A percentile compares a stretch with the other conserved stretches of the same genome.
phyloP scores from a whole-genome alignment of 495 filamentous ascomycete genomes.

The Xylaria cubensis region DNA sequence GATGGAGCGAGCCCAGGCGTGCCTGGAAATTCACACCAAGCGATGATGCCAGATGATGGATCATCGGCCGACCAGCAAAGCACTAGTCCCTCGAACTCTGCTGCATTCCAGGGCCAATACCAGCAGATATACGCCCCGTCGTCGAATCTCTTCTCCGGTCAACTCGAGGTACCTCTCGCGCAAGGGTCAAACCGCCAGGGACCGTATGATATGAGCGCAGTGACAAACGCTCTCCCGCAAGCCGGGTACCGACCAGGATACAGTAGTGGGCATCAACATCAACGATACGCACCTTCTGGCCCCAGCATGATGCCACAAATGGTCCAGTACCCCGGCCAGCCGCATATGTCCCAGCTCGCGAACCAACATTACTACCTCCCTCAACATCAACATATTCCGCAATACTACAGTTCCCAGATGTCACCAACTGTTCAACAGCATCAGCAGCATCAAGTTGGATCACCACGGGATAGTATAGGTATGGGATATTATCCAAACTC shows the following conservation, averaged over 20 bases:
- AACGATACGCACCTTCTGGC: conserved; percentile 49
- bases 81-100: conserved; percentile 32
- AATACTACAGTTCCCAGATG: conserved; percentile 47
- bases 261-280: conserved; percentile 44
- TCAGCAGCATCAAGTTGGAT: conserved; percentile 41
- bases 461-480: conserved; percentile 41
- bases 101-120: conserved; percentile 40
- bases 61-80: conserved; percentile 33
- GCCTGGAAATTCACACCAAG: conserved; percentile 30
- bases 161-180: conserved; percentile 47
- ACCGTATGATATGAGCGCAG: conserved; percentile 49
- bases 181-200: conserved; percentile 40
- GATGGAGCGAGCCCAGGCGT: conserved; percentile 43
- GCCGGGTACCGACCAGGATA: conserved; percentile 43
- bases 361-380: conserved; percentile 50
- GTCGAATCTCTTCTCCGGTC: conserved; percentile 44
- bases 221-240: conserved; percentile 50
- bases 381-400: conserved; percentile 48
- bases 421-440: conserved; percentile 34
- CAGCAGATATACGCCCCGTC: conserved; percentile 43
- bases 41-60: conserved; percentile 30
- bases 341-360: conserved; percentile 42
- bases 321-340: conserved; percentile 50
- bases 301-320: conserved; percentile 52
- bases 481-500: conserved; percentile 48